Conservation (phyloP, 306 rosid species). For the Cucumis sativus region DNA sequence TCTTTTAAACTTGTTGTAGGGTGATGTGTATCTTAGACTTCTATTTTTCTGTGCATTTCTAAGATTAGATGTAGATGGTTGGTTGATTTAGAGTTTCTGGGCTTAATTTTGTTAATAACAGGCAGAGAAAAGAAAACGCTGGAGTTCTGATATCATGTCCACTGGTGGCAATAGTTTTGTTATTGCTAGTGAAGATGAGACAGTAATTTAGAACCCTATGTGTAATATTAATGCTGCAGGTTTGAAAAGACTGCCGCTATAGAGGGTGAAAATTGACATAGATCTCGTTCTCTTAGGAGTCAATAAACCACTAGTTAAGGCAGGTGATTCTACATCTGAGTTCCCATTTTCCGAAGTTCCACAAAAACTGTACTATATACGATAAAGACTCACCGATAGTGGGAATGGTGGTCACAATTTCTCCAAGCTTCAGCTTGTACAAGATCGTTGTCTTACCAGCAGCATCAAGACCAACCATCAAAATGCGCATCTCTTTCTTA, state of each 20-base stretch:
- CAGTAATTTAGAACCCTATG: not conserved
- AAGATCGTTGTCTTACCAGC: slow-evolving; percentile 95
- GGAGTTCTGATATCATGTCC: not conserved
- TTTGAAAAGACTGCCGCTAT: not conserved
- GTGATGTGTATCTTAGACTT: not conserved
- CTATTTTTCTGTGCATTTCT: not conserved
- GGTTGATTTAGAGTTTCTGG: not conserved
- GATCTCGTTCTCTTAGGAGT: not conserved
- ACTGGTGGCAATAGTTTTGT: not conserved
- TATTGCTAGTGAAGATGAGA: not conserved
- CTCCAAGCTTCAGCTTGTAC: slow-evolving; percentile 94
- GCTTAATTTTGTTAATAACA: not conserved
- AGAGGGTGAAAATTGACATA: not conserved
- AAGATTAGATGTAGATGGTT: not conserved
- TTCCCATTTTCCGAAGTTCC: not conserved
- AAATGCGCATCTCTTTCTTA: slow-evolving; percentile 86
- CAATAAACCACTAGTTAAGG: not conserved
- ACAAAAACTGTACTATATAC: not conserved
- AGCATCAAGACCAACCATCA: slow-evolving; percentile 99
- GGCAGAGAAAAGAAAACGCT: not conserved
- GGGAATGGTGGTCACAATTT: slow-evolving; percentile 92
- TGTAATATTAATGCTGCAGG: not conserved
- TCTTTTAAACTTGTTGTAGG: not conserved
- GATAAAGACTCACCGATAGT: slow-evolving; percentile 52
- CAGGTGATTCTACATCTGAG: not conserved